Conservation (phyloP, 1,139 yeast species). For the Kluyveromyces sp. region DNA sequence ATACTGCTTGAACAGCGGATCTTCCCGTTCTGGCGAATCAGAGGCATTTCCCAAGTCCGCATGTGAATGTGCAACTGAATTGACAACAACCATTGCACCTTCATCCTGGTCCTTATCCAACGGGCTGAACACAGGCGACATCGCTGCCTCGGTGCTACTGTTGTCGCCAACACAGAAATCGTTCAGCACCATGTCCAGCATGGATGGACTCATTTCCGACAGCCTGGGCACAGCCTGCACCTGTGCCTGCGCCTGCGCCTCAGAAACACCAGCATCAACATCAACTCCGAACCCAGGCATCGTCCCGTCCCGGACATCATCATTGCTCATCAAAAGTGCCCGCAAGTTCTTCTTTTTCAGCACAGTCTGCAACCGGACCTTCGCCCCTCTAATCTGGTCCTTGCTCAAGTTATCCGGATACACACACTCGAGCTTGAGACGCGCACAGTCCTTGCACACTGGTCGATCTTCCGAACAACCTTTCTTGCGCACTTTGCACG, state of each 20-base stretch:
- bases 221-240: constrained; percentile 3
- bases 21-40: too few relatives aligned
- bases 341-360: constrained; percentile 12
- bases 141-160: background rate
- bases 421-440: constrained; percentile 43
- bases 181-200: constrained; percentile 4
- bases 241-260: background rate
- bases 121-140: background rate
- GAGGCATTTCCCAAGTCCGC: too few relatives aligned
- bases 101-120: background rate
- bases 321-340: background rate
- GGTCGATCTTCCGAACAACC: constrained; percentile 55
- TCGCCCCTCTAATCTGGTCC: constrained; percentile 14
- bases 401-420: constrained; percentile 30
- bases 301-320: background rate
- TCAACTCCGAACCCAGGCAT: background rate
- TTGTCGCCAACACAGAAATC: background rate
- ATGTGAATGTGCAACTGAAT: too few relatives aligned
- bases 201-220: background rate
- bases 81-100: background rate
- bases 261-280: background rate
- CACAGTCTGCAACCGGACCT: constrained; percentile 23
- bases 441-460: constrained; percentile 42
- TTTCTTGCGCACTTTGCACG: constrained; percentile 56
- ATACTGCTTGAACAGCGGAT: too few relatives aligned